Conservation (phyloP, 78 protist genomes). For the Tieghemostelium lacteum region DNA sequence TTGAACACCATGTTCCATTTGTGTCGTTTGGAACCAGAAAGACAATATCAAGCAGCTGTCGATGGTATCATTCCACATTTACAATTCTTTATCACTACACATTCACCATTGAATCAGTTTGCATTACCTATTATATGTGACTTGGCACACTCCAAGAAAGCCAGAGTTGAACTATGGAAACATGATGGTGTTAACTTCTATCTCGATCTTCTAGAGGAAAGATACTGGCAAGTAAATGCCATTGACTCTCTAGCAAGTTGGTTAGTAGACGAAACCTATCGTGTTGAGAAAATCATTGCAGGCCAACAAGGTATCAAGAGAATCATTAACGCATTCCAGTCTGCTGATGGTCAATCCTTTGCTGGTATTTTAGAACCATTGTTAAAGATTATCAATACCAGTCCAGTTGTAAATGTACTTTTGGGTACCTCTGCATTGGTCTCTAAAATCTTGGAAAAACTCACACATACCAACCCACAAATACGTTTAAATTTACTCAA, state of each 20-base stretch:
- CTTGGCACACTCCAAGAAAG: conserved; percentile 84
- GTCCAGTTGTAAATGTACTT: conserved; percentile 19
- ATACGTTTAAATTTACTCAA: conserved; percentile 58
- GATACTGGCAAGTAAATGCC: conserved; percentile 87
- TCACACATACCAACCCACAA: conserved; percentile 39
- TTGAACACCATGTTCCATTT: conserved; percentile 89
- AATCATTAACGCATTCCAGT: conserved; percentile 20
- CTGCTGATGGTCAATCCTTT: conserved; percentile 53
- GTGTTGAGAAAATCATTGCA: conserved; percentile 61
- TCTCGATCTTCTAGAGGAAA: conserved; percentile 66
- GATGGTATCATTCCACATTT: conserved; percentile 88
- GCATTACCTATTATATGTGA: conserved; percentile 93
- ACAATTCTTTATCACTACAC: conserved; percentile 50
- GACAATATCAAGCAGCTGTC: conserved; percentile 93
- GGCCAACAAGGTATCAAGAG: conserved; percentile 11
- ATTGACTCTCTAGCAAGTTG: conserved; percentile 89
- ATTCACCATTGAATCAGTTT: conserved; percentile 87
- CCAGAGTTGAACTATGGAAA: conserved; percentile 82
- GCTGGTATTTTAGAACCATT: conserved; percentile 75
- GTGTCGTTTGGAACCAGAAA: conserved; percentile 87
- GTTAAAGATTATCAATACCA: conserved; percentile 36
- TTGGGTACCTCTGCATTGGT: conserved; percentile 58
- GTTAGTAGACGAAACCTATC: conserved; percentile 75
- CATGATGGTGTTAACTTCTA: conserved; percentile 87
- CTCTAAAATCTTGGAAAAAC: conserved; percentile 39